These are phyloP conservation scores for Teunomyces pallodes DNA, from an alignment of 805 yeast genomes.

Conservation along the genomic window DNA sequence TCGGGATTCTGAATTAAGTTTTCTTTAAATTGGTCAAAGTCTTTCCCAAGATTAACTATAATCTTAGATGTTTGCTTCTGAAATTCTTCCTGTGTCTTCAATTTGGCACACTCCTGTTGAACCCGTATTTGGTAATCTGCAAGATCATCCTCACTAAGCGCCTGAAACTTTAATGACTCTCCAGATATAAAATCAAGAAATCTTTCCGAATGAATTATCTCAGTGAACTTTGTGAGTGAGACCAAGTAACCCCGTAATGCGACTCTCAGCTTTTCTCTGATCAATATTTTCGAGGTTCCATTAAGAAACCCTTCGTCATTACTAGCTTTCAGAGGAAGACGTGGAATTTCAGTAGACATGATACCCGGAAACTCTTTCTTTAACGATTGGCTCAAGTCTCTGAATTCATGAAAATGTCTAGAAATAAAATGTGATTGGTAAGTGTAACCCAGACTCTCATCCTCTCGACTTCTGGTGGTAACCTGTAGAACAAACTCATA, in stretches of 20 bases:
- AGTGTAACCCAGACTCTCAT: conserved; percentile 3
- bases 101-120: conserved; percentile 55
- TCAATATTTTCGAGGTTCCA: conserved; percentile 30
- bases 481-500: conserved; percentile 52
- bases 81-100: conserved; percentile 66
- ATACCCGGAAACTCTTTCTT: conserved; percentile 63
- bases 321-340: conserved; percentile 54
- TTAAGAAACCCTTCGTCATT: conserved; percentile 28
- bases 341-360: conserved; percentile 50
- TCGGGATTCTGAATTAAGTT: conserved; percentile 47
- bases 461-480: conserved; percentile 24
- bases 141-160: conserved; percentile 41
- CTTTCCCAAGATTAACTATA: conserved; percentile 51
- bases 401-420: conserved; percentile 69
- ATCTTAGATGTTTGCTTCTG: conserved; percentile 64
- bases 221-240: conserved; percentile 50
- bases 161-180: conserved; percentile 26
- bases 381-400: conserved; percentile 50
- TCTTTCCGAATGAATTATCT: conserved; percentile 50
- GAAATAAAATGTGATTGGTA: conserved; percentile 46
- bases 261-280: conserved; percentile 74
- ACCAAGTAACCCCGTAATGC: conserved; percentile 73
- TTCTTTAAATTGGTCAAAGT: conserved; percentile 58
- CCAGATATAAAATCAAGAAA: conserved; percentile 54
- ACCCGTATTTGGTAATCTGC: conserved; percentile 58